These are phyloP conservation scores for Datisca glomerata DNA, from an alignment of 306 rosid species.

Conservation along the genomic window DNA sequence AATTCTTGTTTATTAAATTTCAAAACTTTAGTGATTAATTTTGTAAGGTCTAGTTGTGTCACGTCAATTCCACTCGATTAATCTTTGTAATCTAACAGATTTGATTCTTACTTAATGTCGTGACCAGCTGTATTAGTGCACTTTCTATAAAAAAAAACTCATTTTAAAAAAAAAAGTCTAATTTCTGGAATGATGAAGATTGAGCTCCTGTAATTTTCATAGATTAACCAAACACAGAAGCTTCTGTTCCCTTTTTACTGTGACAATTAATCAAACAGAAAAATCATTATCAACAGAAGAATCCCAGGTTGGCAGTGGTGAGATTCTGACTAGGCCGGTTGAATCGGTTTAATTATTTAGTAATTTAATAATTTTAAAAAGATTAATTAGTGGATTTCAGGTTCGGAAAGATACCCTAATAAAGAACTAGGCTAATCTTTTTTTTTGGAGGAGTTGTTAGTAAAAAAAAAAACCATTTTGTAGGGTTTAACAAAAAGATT, in stretches of 20 bases:
- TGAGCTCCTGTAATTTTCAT: constrained; percentile 29
- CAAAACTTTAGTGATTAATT: constrained; percentile 7
- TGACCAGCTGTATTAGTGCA: constrained; percentile 93
- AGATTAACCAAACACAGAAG: constrained; percentile 33
- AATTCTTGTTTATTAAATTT: neutral
- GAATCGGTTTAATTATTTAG: too few species aligned
- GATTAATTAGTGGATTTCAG: too few species aligned
- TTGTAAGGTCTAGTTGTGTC: constrained; percentile 34
- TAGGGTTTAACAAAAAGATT: constrained; percentile 46
- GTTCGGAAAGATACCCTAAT: constrained; percentile 55
- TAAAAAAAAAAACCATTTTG: constrained; percentile 45
- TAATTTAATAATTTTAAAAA: too few species aligned
- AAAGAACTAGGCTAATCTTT: constrained; percentile 21
- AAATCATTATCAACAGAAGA: constrained; percentile 29
- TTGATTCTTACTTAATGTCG: constrained; percentile 59
- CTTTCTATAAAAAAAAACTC: constrained; percentile 3
- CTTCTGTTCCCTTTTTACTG: constrained; percentile 36
- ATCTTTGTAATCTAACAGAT: constrained; percentile 51
- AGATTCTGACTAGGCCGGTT: constrained; percentile 84
- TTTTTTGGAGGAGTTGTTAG: constrained; percentile 31
- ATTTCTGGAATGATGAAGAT: constrained; percentile 54
- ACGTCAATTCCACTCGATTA: constrained; percentile 39
- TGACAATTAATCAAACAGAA: constrained; percentile 10
- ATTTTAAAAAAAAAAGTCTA: constrained; percentile 27
- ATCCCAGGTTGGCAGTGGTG: constrained; percentile 85